phyloP scores from a whole-genome alignment of 1,139 yeast species.

The Casaregolazyma lundiana region DNA sequence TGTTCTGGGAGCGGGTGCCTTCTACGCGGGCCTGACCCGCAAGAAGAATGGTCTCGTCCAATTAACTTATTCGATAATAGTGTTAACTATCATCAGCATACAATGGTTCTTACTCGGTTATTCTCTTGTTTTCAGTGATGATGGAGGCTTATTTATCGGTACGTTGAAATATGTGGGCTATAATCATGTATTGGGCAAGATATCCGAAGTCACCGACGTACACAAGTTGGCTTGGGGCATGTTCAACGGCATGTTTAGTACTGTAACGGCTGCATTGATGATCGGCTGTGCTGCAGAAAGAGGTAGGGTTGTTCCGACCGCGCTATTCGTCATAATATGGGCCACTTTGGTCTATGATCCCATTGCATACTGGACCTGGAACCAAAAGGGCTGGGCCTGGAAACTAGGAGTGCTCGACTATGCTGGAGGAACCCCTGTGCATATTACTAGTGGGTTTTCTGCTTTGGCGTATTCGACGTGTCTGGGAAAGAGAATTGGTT shows the following conservation, averaged over 20 bases:
- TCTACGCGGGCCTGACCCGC: slow-evolving; percentile 57
- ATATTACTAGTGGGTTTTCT: slow-evolving; percentile 55
- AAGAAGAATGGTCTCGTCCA: slow-evolving; percentile 53
- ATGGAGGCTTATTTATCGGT: slow-evolving; percentile 45
- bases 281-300: slow-evolving; percentile 59
- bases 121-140: slow-evolving; percentile 43
- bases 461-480: slow-evolving; percentile 56
- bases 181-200: slow-evolving; percentile 30
- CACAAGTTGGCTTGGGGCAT: slow-evolving; percentile 40
- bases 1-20: slow-evolving; percentile 38
- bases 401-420: slow-evolving; percentile 51
- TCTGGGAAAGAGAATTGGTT: slow-evolving; percentile 44
- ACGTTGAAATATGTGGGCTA: slow-evolving; percentile 42
- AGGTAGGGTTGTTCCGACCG: slow-evolving; percentile 51
- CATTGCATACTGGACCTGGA: slow-evolving; percentile 65
- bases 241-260: slow-evolving; percentile 49
- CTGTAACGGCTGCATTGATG: slow-evolving; percentile 49
- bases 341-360: slow-evolving; percentile 57
- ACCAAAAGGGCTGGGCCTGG: slow-evolving; percentile 52
- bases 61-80: slow-evolving; percentile 46
- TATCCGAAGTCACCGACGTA: slow-evolving; percentile 42
- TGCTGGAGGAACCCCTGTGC: slow-evolving; percentile 66
- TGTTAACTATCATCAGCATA: slow-evolving; percentile 42
- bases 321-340: slow-evolving; percentile 53
- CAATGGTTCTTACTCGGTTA: slow-evolving; percentile 54